Percentiles rank a stretch among this genome's conserved stretches.
Evolutionary conservation across 1,139 yeast genomes (phyloP).

Genomic region (Yamadazyma pseudoaaseri): DNA sequence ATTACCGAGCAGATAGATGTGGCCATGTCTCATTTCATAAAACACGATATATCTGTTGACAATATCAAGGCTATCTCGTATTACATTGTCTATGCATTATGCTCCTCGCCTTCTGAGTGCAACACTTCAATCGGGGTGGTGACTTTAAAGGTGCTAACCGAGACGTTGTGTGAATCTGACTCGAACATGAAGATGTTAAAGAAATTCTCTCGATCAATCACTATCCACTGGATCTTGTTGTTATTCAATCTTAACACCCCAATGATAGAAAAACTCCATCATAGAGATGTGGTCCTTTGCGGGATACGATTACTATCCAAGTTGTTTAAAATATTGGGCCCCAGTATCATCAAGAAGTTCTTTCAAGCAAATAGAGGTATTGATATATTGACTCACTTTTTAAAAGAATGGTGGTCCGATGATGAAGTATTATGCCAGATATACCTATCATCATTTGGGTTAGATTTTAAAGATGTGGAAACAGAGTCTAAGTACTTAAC

Average conservation of each 20-base stretch:
- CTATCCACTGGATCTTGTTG: conserved; percentile 66
- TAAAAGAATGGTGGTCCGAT: conserved; percentile 48
- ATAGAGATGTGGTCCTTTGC: conserved; percentile 41
- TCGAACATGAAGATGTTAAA: conserved; percentile 37
- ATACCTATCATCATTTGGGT: conserved; percentile 42
- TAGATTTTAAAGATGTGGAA: conserved; percentile 17
- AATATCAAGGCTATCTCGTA: conserved; percentile 33
- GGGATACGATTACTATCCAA: conserved; percentile 52
- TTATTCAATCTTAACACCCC: conserved; percentile 38
- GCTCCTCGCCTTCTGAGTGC: conserved; percentile 21
- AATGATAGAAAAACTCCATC: conserved; percentile 7
- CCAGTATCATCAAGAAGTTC: conserved; percentile 48
- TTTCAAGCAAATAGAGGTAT: conserved; percentile 54
- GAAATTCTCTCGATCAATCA: conserved; percentile 55
- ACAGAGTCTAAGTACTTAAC: conserved; percentile 10
- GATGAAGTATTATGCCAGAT: conserved; percentile 33
- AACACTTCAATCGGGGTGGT: conserved; percentile 30
- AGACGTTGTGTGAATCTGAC: conserved; percentile 29
- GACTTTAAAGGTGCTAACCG: conserved; percentile 29
- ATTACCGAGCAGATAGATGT: conserved; percentile 18
- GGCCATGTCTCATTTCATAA: conserved; percentile 23
- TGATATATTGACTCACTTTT: conserved; percentile 46
- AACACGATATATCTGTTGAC: conserved; percentile 38
- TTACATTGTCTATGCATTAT: conserved; percentile 37
- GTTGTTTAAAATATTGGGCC: conserved; percentile 47